phyloP scores from a whole-genome alignment of 306 rosid species.

The Pachyrhizus erosus region DNA sequence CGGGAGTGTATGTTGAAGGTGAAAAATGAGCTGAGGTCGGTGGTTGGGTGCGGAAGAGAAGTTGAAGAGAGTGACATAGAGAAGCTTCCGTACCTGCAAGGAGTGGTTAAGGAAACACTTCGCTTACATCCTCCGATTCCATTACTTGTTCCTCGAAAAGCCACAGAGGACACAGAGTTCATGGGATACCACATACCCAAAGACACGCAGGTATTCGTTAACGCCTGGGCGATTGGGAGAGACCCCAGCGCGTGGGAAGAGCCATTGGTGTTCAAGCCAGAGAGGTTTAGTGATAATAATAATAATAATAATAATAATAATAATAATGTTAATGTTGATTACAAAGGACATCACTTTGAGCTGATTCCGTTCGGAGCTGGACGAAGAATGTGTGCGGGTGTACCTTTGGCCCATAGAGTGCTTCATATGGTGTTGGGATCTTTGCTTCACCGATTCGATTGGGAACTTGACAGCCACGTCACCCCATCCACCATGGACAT shows the following conservation, averaged over 20 bases:
- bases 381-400: constrained; percentile 64
- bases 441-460: constrained; percentile 65
- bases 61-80: constrained; percentile 66
- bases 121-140: constrained; percentile 70
- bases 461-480: constrained; percentile 51
- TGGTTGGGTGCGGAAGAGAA: constrained; percentile 41
- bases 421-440: constrained; percentile 54
- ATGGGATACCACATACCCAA: constrained; percentile 58
- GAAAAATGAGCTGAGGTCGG: constrained; percentile 49
- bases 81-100: constrained; percentile 52
- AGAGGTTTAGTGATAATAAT: constrained; percentile 49
- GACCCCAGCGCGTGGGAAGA: constrained; percentile 64
- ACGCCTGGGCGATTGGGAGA: constrained; percentile 71
- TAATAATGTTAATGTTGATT: constrained; percentile 28
- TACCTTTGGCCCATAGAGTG: constrained; percentile 56
- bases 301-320: neutral
- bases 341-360: constrained; percentile 58
- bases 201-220: constrained; percentile 62
- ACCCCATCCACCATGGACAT: constrained; percentile 50
- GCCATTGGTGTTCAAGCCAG: constrained; percentile 50
- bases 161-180: constrained; percentile 47
- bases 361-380: constrained; percentile 62
- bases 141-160: constrained; percentile 58
- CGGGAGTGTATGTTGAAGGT: constrained; percentile 35
- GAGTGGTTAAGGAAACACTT: constrained; percentile 57